Conservation (phyloP, 2,329 filamentous ascomycete species). For the Neonectria hederae region DNA sequence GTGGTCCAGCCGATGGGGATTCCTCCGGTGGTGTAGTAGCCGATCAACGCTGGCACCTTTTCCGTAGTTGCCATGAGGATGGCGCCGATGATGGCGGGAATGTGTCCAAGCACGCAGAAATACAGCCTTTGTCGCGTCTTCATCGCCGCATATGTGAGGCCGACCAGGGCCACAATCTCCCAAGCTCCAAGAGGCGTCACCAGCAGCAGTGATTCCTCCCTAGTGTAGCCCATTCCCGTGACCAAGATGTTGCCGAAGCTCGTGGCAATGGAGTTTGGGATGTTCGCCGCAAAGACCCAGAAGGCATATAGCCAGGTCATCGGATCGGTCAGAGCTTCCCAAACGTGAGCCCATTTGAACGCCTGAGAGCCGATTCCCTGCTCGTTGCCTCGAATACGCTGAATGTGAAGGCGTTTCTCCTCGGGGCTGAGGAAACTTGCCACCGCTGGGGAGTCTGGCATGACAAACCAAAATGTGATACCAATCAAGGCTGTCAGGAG, state of each 20-base stretch:
- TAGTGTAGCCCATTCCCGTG: conserved; percentile 27
- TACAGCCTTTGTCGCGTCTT: conserved; percentile 26
- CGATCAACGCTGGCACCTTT: conserved; percentile 32
- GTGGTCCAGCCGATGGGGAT: conserved; percentile 37
- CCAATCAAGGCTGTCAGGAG: conserved; percentile 20
- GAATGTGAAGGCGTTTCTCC: conserved; percentile 23
- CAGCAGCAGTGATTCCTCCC: conserved; percentile 23
- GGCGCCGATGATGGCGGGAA: conserved; percentile 32
- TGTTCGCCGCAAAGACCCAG: conserved; percentile 36
- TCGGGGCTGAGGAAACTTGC: conserved; percentile 19
- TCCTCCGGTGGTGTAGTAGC: conserved; percentile 33
- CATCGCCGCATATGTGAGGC: conserved; percentile 28
- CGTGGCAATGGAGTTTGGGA: conserved; percentile 30
- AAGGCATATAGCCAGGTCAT: conserved; percentile 37
- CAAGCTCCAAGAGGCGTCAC: conserved; percentile 30
- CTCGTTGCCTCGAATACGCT: conserved; percentile 27
- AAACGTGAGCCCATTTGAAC: conserved; percentile 32
- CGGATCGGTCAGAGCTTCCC: conserved; percentile 27
- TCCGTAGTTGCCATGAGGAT: conserved; percentile 36
- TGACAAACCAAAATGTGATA: conserved; percentile 27
- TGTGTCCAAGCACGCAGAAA: conserved; percentile 27
- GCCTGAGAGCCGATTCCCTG: conserved; percentile 30
- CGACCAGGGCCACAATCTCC: conserved; percentile 29
- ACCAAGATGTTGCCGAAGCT: conserved; percentile 33
- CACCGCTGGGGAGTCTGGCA: conserved; percentile 26